Percentiles rank a stretch among this genome's conserved stretches.
Conservation (phyloP, 805 yeast genomes). For the Yarrowia sp. region DNA sequence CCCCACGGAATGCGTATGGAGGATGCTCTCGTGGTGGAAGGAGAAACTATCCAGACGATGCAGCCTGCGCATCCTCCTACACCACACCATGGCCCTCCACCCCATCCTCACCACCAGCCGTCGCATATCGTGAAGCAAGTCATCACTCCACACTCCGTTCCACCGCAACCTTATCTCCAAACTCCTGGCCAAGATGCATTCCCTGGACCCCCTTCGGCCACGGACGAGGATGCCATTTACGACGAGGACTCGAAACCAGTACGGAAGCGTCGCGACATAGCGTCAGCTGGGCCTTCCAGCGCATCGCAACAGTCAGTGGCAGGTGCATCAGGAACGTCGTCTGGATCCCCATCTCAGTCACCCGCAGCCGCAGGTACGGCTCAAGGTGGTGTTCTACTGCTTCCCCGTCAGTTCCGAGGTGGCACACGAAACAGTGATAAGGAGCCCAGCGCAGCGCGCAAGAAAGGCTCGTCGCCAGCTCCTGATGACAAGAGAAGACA, state of each 20-base stretch:
- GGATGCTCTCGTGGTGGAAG: constrained; percentile 62
- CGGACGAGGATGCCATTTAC: neutral
- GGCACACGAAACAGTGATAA: constrained; percentile 18
- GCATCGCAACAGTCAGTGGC: neutral
- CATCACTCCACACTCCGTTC: neutral
- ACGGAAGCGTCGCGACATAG: neutral
- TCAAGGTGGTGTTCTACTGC: constrained; percentile 33
- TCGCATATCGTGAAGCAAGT: constrained; percentile 8
- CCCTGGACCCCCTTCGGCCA: constrained; percentile 18
- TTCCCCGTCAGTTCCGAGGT: constrained; percentile 35
- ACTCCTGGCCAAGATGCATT: constrained; percentile 7
- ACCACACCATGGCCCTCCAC: neutral
- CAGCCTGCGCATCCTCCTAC: neutral
- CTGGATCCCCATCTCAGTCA: constrained; percentile 14
- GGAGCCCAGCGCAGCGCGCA: constrained; percentile 12
- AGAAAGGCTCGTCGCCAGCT: constrained; percentile 4
- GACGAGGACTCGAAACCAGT: constrained; percentile 8
- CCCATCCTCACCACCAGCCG: neutral
- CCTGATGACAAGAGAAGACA: constrained; percentile 6
- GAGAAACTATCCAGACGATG: constrained; percentile 33
- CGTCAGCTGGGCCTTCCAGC: neutral
- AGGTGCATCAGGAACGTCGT: neutral
- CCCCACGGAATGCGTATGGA: constrained; percentile 66
- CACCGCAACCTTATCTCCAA: neutral
- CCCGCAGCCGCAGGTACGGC: constrained; percentile 23